phyloP scores from a whole-genome alignment of 148 eudicot species.

The Rhododendron griersonianum region DNA sequence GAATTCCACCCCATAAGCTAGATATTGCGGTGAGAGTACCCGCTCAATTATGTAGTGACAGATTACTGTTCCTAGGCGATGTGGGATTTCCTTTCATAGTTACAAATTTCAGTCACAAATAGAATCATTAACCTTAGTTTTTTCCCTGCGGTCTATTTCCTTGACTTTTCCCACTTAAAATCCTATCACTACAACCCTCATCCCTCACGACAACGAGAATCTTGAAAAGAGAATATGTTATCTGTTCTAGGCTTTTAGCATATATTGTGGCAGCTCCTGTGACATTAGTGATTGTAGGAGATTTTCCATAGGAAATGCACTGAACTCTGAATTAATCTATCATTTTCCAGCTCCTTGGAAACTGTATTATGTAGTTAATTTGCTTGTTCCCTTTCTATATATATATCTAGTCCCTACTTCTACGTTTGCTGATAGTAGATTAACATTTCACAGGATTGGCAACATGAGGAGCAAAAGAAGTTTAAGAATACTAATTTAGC shows the following conservation, averaged over 20 bases:
- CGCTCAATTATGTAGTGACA: too few relatives aligned
- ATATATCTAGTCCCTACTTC: not conserved
- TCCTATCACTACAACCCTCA: too few relatives aligned
- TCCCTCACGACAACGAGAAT: too few relatives aligned
- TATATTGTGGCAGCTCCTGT: not conserved
- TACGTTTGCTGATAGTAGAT: not conserved
- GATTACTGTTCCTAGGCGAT: not conserved
- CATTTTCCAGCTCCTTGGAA: not conserved
- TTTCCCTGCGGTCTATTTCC: not conserved
- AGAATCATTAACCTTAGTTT: not conserved
- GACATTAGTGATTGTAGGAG: not conserved
- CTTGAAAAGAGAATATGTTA: too few relatives aligned
- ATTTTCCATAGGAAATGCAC: not conserved
- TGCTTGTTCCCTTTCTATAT: not conserved
- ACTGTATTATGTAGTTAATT: not conserved
- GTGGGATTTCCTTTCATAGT: not conserved
- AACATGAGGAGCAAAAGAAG: conserved; percentile 13
- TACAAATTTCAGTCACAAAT: not conserved
- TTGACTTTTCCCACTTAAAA: too few relatives aligned
- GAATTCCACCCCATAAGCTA: not conserved
- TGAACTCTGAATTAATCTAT: too few relatives aligned
- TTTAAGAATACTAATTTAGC: conserved; percentile 33
- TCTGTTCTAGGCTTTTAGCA: not conserved
- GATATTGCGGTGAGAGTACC: not conserved
- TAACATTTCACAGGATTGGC: conserved; percentile 29